Percentiles rank a stretch among this genome's conserved stretches.
Conservation (phyloP, 2,329 filamentous ascomycete species). For the Colletotrichum liriopes region DNA sequence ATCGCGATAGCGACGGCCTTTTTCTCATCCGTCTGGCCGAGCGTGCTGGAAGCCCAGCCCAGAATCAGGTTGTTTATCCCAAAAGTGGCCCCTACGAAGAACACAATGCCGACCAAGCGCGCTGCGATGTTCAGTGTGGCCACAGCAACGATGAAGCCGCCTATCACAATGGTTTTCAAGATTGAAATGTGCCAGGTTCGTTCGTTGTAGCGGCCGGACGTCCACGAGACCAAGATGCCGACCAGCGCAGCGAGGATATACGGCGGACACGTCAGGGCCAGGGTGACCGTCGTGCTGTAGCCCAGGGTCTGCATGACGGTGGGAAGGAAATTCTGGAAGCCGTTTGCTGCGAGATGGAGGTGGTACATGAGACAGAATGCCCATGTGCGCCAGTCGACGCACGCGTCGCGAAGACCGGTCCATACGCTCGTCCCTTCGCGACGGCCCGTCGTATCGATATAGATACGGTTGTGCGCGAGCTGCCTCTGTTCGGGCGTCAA, state of each 20-base stretch:
- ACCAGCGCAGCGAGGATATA: slow-evolving; percentile 57
- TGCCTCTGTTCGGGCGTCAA: slow-evolving; percentile 52
- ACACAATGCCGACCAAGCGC: slow-evolving; percentile 51
- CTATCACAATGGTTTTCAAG: slow-evolving; percentile 57
- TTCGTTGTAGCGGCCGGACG: slow-evolving; percentile 63
- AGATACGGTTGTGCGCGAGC: slow-evolving; percentile 59
- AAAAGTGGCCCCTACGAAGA: slow-evolving; percentile 56
- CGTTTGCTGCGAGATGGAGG: slow-evolving; percentile 60
- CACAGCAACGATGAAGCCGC: slow-evolving; percentile 54
- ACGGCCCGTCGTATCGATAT: slow-evolving; percentile 47
- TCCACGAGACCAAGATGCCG: slow-evolving; percentile 56
- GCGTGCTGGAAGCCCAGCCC: slow-evolving; percentile 57
- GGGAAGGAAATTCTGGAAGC: slow-evolving; percentile 84
- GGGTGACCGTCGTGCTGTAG: slow-evolving; percentile 56
- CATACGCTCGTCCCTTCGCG: slow-evolving; percentile 56
- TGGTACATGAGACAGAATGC: slow-evolving; percentile 48
- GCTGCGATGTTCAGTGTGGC: slow-evolving; percentile 49
- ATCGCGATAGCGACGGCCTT: no score
- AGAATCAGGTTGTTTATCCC: slow-evolving; percentile 61
- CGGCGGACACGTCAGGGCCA: slow-evolving; percentile 64
- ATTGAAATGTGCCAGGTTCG: slow-evolving; percentile 63
- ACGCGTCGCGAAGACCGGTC: slow-evolving; percentile 50
- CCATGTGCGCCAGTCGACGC: slow-evolving; percentile 48
- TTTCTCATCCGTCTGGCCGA: slow-evolving; percentile 61
- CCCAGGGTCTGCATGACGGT: slow-evolving; percentile 77